Base-by-base conservation (phyloP, 1,284 basidiomycete species). In the Rhodotorula sp. region DNA sequence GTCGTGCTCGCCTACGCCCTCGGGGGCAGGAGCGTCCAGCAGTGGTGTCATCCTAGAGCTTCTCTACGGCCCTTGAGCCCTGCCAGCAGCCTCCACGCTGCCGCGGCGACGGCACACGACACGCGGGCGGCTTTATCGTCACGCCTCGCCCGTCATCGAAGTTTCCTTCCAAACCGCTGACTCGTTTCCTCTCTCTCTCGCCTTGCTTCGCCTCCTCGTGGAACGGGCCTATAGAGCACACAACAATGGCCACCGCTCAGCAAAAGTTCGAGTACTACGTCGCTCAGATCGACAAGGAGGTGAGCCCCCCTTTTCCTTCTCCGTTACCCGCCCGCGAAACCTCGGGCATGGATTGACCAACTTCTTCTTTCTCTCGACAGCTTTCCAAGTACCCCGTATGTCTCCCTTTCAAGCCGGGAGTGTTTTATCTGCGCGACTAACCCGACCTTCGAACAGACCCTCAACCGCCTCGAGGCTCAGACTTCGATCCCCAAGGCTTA, bases 401-500 rank as follows among this genome's bases (percentile, higher is more conserved):
- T n/a, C 29, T 5, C 14, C 14, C 26, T 3, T 14, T 16, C 12
- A 26, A 23, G 14, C 47, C 4, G 20, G 18, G n/a, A 26, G 18
- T 12, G n/a, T n/a, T n/a, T n/a, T n/a, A 5, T 5, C 16, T 26
- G 29, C 10, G 78, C 23, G 26, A 49, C 29, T 49, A 31, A 51
- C 64, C 58, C 62, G 43, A 76, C 46, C 21, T 14, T 58, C 60
- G 1, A 21, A 10, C 65, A 73, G 68, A 85, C 89, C 70, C 85
- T 95, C 79, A 88, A 86, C 84, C 86, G 87, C 79, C 82, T 97
- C 78, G 95, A 99, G 86, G 87, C 90, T 82, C 90, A 90, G 82
- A 95, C 93, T 10, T 90, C 92, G 80, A 84, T 98, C 58, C 95
- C 96, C 79, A 98, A 98, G 87, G 87, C 92, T 26, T 95, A 96